Evolutionary conservation across 495 filamentous ascomycete genomes (phyloP).

Genomic region (Cercophora newfieldiana): DNA sequence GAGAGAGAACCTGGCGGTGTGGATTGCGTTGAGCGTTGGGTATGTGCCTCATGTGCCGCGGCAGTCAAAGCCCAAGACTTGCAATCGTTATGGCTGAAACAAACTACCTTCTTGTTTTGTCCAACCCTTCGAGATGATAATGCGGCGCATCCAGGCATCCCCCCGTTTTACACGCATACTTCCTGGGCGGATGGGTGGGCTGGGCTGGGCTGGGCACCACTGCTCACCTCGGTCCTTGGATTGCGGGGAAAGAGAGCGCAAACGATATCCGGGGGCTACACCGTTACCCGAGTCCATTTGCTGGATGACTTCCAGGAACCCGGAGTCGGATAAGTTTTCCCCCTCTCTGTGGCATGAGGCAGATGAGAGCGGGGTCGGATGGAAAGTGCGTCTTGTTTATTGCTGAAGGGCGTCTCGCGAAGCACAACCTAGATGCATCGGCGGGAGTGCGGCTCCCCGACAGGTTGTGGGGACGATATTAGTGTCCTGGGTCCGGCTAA

Average conservation of each 20-base stretch:
- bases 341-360: not conserved
- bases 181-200: no score
- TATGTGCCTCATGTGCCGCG: not conserved
- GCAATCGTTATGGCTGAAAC: not conserved
- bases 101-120: not conserved
- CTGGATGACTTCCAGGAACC: not conserved
- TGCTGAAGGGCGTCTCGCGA: not conserved
- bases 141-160: not conserved
- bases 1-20: slow-evolving; percentile 3
- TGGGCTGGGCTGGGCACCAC: not conserved
- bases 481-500: slow-evolving; percentile 9
- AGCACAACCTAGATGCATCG: not conserved
- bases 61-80: not conserved
- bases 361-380: not conserved
- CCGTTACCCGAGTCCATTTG: not conserved
- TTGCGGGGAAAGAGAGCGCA: slow-evolving; percentile 3
- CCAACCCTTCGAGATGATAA: not conserved
- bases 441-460: not conserved
- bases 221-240: not conserved
- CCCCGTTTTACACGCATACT: no score
- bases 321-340: not conserved
- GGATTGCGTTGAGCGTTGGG: not conserved
- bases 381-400: not conserved
- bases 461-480: slow-evolving; percentile 4
- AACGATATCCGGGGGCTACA: not conserved